Percentiles rank a stretch among this genome's conserved stretches.
phyloP scores from a whole-genome alignment of 805 yeast species.

The Myxozyma neglecta region DNA sequence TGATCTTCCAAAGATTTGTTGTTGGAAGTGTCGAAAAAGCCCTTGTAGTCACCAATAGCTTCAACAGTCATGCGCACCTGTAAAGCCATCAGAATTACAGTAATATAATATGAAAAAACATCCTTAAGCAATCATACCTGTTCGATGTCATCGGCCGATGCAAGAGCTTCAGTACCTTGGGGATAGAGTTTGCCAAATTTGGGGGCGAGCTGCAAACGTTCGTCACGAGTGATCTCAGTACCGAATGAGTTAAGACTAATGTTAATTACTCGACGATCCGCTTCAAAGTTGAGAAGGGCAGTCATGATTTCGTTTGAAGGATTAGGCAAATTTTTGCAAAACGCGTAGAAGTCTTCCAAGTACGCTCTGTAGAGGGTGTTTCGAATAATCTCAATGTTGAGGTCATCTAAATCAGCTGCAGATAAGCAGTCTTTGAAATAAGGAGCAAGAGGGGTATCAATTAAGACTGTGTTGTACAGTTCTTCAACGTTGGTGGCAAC shows the following conservation, averaged over 20 bases:
- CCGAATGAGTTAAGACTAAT: slow-evolving; percentile 87
- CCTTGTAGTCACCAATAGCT: slow-evolving; percentile 36
- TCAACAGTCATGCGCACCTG: slow-evolving; percentile 38
- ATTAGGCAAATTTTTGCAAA: slow-evolving; percentile 61
- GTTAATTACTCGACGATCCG: slow-evolving; percentile 91
- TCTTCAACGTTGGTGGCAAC: slow-evolving; percentile 94
- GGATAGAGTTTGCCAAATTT: slow-evolving; percentile 80
- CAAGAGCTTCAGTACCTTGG: slow-evolving; percentile 59
- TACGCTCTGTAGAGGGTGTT: slow-evolving; percentile 91
- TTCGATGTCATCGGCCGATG: slow-evolving; percentile 82
- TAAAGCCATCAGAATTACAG: not conserved
- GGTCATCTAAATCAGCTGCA: slow-evolving; percentile 81
- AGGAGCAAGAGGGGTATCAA: slow-evolving; percentile 97
- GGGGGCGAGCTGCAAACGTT: slow-evolving; percentile 73
- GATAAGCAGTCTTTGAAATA: slow-evolving; percentile 87
- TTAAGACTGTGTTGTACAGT: slow-evolving; percentile 85
- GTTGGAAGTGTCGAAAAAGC: slow-evolving; percentile 48
- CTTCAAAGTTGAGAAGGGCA: slow-evolving; percentile 79
- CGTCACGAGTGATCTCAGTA: slow-evolving; percentile 73
- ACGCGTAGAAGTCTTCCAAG: slow-evolving; percentile 78
- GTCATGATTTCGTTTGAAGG: slow-evolving; percentile 85
- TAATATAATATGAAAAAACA: not conserved
- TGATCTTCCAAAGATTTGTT: slow-evolving; percentile 83
- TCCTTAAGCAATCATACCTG: slow-evolving; percentile 53
- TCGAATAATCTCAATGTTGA: slow-evolving; percentile 92